Percentiles rank a stretch among this genome's conserved stretches.
phyloP scores from a whole-genome alignment of 805 yeast genomes.

The Saccharomycopsis babjevae region DNA sequence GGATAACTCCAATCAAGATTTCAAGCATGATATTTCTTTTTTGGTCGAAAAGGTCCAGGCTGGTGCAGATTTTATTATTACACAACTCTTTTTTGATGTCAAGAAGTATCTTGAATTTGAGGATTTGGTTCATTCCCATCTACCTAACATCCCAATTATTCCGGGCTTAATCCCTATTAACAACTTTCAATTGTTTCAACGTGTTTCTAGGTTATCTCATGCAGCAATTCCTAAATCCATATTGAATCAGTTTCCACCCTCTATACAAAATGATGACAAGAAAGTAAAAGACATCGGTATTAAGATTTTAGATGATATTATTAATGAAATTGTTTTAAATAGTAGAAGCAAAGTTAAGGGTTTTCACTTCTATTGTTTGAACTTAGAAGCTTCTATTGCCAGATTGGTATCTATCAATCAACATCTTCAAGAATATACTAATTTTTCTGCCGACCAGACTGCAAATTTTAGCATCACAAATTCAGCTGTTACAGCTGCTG shows the following conservation, averaged over 20 bases:
- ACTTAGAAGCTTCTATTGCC: constrained; percentile 87
- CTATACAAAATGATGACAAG: constrained; percentile 62
- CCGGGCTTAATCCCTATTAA: constrained; percentile 93
- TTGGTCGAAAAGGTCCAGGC: constrained; percentile 80
- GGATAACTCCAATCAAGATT: constrained; percentile 51
- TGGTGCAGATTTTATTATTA: constrained; percentile 89
- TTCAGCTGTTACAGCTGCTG: neutral
- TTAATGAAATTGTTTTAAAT: constrained; percentile 42
- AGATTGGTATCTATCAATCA: constrained; percentile 58
- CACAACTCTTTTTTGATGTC: constrained; percentile 88
- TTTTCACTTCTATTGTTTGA: constrained; percentile 86
- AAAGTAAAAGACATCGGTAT: constrained; percentile 76
- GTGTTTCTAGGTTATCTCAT: constrained; percentile 84
- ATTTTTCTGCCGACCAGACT: constrained; percentile 9
- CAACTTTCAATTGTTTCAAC: constrained; percentile 67
- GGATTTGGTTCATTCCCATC: constrained; percentile 27
- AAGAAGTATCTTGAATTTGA: constrained; percentile 65
- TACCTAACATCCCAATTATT: constrained; percentile 36
- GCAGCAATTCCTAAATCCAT: constrained; percentile 65
- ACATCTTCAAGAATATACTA: constrained; percentile 5
- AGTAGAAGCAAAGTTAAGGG: constrained; percentile 49
- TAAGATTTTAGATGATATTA: constrained; percentile 53
- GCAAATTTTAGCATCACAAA: constrained; percentile 4
- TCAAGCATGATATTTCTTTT: constrained; percentile 57
- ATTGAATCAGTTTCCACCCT: constrained; percentile 43